Conservation (phyloP, 2,329 filamentous ascomycete species). For the Colletotrichum filicis region DNA sequence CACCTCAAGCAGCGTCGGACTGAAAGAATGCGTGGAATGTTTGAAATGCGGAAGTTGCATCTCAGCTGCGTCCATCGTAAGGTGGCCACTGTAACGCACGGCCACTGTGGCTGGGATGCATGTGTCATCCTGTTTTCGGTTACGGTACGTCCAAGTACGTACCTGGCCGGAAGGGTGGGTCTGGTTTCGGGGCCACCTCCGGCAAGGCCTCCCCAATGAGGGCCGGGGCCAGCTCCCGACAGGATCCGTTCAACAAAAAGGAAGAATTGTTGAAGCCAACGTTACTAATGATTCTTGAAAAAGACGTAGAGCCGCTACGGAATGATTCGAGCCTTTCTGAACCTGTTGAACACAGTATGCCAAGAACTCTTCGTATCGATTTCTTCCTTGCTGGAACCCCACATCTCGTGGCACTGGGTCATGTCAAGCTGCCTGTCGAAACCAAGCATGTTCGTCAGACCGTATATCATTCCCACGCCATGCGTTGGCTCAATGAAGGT, state of each 20-base stretch:
- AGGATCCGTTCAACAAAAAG: background rate
- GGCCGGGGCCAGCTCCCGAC: background rate
- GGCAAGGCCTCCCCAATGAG: background rate
- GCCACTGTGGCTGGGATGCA: constrained; percentile 11
- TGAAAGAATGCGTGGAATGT: constrained; percentile 4
- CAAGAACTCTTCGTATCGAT: background rate
- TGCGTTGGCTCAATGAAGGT: background rate
- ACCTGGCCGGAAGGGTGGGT: background rate
- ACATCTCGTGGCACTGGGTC: background rate
- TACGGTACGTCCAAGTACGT: background rate
- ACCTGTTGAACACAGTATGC: background rate
- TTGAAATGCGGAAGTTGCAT: constrained; percentile 3
- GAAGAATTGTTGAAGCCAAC: background rate
- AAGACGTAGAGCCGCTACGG: background rate
- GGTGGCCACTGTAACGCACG: constrained; percentile 16
- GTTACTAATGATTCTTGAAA: too few species aligned
- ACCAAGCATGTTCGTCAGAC: background rate
- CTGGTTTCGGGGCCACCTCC: background rate
- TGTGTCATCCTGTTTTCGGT: background rate
- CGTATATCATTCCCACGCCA: background rate
- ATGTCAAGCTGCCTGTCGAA: background rate
- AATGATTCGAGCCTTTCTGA: background rate
- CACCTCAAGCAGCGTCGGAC: background rate
- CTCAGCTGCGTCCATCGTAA: constrained; percentile 12
- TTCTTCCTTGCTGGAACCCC: background rate